phyloP scores from a whole-genome alignment of 352 stramenopile species.

The Paralagenidium karlingii region DNA sequence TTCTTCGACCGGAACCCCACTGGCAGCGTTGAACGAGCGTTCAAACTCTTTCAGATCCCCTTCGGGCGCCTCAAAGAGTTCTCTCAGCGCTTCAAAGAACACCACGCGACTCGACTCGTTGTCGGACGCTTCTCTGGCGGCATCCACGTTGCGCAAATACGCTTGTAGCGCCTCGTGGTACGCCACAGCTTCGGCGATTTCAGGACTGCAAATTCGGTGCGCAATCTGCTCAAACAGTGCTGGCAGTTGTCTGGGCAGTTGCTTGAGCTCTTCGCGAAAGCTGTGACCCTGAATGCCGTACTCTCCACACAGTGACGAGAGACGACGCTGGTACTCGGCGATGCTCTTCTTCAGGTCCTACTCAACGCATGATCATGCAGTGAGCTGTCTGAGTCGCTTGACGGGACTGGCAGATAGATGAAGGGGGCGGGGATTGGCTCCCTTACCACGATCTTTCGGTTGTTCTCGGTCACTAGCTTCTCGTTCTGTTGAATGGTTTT shows the following conservation, averaged over 20 bases:
- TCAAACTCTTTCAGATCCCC: no score
- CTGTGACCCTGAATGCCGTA: slow-evolving; percentile 55
- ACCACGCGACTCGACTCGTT: slow-evolving; percentile 17
- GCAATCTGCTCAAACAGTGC: slow-evolving; percentile 33
- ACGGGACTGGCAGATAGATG: not conserved
- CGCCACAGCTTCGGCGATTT: slow-evolving; percentile 24
- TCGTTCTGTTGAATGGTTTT: slow-evolving; percentile 72
- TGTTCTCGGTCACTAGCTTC: slow-evolving; percentile 69
- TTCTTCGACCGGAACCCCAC: slow-evolving; percentile 11
- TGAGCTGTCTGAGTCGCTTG: no score
- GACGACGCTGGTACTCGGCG: slow-evolving; percentile 54
- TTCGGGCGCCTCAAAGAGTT: slow-evolving; percentile 31
- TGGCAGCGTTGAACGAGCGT: not conserved
- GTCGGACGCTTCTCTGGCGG: slow-evolving; percentile 6
- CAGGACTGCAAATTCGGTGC: slow-evolving; percentile 19
- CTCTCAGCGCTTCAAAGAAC: slow-evolving; percentile 48
- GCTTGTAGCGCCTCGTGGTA: slow-evolving; percentile 58
- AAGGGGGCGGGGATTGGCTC: no score
- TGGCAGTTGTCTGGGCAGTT: slow-evolving; percentile 37
- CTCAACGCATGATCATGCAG: no score
- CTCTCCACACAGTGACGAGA: slow-evolving; percentile 31
- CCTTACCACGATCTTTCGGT: slow-evolving; percentile 56
- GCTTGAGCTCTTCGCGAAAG: slow-evolving; percentile 54
- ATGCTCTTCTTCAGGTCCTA: slow-evolving; percentile 64
- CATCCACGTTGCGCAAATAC: slow-evolving; percentile 46